phyloP scores from a whole-genome alignment of 2,329 filamentous ascomycete genomes.

The Cladosporium sp. region DNA sequence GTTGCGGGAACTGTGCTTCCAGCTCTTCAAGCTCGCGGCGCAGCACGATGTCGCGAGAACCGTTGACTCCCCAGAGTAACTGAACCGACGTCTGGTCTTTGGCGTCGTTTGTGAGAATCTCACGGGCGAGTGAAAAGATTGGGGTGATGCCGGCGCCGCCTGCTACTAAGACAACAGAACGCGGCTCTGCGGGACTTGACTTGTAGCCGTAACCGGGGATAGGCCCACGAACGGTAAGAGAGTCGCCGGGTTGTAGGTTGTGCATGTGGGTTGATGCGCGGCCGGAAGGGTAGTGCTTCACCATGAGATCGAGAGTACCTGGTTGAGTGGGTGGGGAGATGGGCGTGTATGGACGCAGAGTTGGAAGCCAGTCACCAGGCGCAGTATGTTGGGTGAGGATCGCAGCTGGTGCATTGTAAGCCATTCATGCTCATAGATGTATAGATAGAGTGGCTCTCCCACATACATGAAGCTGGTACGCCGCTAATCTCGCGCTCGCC shows the following conservation, averaged over 20 bases:
- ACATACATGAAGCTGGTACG: constrained; percentile 32
- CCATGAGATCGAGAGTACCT: constrained; percentile 62
- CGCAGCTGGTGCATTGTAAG: constrained; percentile 43
- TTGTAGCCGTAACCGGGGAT: constrained; percentile 43
- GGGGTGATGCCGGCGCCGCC: constrained; percentile 74
- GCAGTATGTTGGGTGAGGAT: constrained; percentile 63
- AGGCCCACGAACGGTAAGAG: constrained; percentile 57
- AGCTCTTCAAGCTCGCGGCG: constrained; percentile 56
- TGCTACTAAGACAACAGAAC: constrained; percentile 61
- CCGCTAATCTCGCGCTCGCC: constrained; percentile 33
- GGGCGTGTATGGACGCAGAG: constrained; percentile 67
- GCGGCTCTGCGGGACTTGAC: constrained; percentile 24
- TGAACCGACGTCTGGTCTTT: constrained; percentile 63
- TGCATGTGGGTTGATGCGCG: constrained; percentile 67
- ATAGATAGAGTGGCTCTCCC: background rate
- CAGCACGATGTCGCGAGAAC: constrained; percentile 62
- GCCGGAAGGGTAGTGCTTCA: constrained; percentile 68
- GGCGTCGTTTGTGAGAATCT: constrained; percentile 54
- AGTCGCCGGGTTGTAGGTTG: constrained; percentile 62
- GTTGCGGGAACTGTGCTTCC: constrained; percentile 51
- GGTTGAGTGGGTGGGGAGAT: constrained; percentile 57
- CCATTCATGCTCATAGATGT: background rate
- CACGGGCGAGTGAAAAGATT: constrained; percentile 46
- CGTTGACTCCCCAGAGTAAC: constrained; percentile 67
- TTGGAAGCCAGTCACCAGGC: constrained; percentile 57